Percentiles rank a stretch among this genome's conserved stretches.
These are phyloP conservation scores for Malassezia sympodialis DNA, from an alignment of 1,284 basidiomycete genomes.

Conservation along the genomic window DNA sequence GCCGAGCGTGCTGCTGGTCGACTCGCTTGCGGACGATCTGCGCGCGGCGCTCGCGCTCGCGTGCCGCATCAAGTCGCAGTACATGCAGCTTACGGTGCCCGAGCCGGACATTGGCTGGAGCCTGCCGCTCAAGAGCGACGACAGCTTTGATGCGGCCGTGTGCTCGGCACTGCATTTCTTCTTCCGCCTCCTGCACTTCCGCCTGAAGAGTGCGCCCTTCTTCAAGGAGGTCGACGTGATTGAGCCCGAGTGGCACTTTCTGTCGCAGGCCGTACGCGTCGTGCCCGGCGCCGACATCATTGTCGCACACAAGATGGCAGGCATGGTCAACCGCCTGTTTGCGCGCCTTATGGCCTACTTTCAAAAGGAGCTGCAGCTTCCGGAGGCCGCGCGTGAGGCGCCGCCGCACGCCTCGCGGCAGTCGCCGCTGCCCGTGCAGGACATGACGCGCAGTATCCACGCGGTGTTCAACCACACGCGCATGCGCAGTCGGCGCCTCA, in stretches of 20 bases:
- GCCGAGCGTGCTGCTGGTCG: conserved; percentile 72
- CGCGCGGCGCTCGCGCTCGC: conserved; percentile 84
- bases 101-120: conserved; percentile 81
- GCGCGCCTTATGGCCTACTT: conserved; percentile 76
- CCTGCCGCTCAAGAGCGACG: conserved; percentile 72
- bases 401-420: not conserved
- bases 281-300: conserved; percentile 78
- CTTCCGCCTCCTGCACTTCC: conserved; percentile 89
- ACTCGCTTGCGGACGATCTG: conserved; percentile 89
- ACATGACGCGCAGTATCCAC: conserved; percentile 76
- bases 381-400: conserved; percentile 45
- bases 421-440: conserved; percentile 62
- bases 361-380: conserved; percentile 79
- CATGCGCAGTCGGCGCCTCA: conserved; percentile 81
- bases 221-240: conserved; percentile 97
- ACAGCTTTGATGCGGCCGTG: conserved; percentile 80
- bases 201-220: conserved; percentile 87
- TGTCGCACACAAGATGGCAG: conserved; percentile 57
- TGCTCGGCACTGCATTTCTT: conserved; percentile 79
- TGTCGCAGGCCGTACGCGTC: conserved; percentile 82
- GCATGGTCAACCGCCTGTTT: conserved; percentile 51
- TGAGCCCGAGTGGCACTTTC: conserved; percentile 89
- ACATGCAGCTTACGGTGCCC: conserved; percentile 71
- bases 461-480: conserved; percentile 90
- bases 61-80: conserved; percentile 86